Evolutionary conservation across 2,329 filamentous ascomycete species (phyloP).

Genomic region (Talaromyces atroroseus): DNA sequence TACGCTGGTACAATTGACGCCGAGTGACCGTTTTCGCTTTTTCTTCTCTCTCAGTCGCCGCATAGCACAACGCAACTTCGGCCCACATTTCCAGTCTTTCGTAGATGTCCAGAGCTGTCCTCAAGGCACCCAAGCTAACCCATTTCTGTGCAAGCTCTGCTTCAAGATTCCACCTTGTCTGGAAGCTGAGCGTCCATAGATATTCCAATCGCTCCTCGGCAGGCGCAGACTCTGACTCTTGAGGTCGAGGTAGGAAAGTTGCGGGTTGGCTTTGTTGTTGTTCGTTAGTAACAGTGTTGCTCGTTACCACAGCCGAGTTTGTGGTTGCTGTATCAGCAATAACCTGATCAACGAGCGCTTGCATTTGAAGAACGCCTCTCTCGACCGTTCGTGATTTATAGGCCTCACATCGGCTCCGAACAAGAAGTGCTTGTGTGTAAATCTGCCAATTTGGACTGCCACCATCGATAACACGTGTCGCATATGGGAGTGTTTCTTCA

Average conservation of each 20-base stretch:
- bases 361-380: constrained; percentile 82
- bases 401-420: constrained; percentile 83
- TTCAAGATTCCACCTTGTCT: constrained; percentile 89
- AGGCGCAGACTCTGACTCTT: constrained; percentile 67
- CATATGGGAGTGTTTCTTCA: constrained; percentile 92
- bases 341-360: constrained; percentile 92
- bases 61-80: constrained; percentile 86
- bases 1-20: constrained; percentile 68
- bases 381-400: constrained; percentile 84
- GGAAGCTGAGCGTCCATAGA: constrained; percentile 75
- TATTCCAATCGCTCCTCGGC: constrained; percentile 72
- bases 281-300: constrained; percentile 24
- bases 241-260: constrained; percentile 74
- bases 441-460: constrained; percentile 96
- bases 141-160: constrained; percentile 90
- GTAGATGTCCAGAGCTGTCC: constrained; percentile 92
- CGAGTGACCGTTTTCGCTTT: constrained; percentile 74
- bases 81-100: constrained; percentile 90
- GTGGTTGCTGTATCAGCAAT: constrained; percentile 69
- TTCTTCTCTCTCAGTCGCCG: constrained; percentile 70
- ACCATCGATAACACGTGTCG: constrained; percentile 77
- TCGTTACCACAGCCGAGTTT: constrained; percentile 23
- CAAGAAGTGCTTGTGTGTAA: constrained; percentile 87
- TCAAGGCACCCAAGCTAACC: constrained; percentile 78
- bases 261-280: constrained; percentile 51